These are phyloP conservation scores for Sphaerobolus stellatus DNA, from an alignment of 1,284 basidiomycete species.

Conservation along the genomic window DNA sequence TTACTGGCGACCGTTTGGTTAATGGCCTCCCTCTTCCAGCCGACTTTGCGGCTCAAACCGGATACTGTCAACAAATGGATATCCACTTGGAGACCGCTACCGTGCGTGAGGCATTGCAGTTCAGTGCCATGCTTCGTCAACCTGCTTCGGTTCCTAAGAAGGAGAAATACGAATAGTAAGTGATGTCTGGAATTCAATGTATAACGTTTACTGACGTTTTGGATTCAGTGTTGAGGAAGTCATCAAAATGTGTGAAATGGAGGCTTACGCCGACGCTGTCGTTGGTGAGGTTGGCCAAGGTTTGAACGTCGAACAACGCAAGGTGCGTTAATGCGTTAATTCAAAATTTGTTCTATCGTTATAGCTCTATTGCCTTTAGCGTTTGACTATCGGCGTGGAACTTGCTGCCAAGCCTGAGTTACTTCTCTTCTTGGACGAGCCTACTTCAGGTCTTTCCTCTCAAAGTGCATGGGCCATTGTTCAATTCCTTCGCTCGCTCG, in stretches of 20 bases:
- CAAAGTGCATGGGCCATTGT: slow-evolving; percentile 89
- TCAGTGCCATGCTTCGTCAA: slow-evolving; percentile 82
- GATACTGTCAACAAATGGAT: slow-evolving; percentile 83
- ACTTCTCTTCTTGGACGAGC: slow-evolving; percentile 82
- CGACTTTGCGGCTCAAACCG: slow-evolving; percentile 77
- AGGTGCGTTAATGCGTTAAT: slow-evolving; percentile 28
- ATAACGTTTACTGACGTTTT: too few species aligned
- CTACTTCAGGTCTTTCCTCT: slow-evolving; percentile 84
- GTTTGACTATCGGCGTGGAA: slow-evolving; percentile 82
- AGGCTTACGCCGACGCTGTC: slow-evolving; percentile 68
- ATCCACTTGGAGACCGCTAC: slow-evolving; percentile 71
- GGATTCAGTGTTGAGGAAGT: slow-evolving; percentile 69
- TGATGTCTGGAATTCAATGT: too few species aligned
- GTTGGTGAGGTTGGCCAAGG: slow-evolving; percentile 68
- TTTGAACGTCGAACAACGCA: slow-evolving; percentile 67
- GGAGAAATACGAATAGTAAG: slow-evolving; percentile 81
- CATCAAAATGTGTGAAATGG: slow-evolving; percentile 77
- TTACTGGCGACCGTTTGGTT: slow-evolving; percentile 76
- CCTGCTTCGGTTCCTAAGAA: slow-evolving; percentile 59
- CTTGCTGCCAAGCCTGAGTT: slow-evolving; percentile 77
- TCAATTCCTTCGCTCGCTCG: slow-evolving; percentile 77
- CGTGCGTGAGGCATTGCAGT: slow-evolving; percentile 81
- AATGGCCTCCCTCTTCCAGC: slow-evolving; percentile 69
- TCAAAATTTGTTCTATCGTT: too few species aligned
- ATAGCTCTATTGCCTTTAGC: slow-evolving; percentile 20